Conservation (phyloP, 2,329 filamentous ascomycete genomes). For the Fusarium albosuccineum region DNA sequence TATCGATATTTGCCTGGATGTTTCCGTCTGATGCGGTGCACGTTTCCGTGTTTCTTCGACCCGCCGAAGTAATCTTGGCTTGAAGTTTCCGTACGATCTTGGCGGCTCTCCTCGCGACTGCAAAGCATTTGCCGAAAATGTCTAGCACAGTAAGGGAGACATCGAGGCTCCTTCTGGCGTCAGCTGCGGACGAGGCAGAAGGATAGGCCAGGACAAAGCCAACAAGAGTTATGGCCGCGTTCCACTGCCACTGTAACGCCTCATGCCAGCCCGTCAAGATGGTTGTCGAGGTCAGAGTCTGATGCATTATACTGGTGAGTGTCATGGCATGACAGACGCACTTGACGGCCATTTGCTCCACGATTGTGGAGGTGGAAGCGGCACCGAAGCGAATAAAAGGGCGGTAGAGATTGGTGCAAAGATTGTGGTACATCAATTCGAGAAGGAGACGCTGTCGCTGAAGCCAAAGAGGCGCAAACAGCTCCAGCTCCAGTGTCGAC, state of each 20-base stretch:
- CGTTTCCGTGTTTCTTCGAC: too few relatives aligned
- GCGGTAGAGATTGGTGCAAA: not conserved
- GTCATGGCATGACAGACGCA: not conserved
- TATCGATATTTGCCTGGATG: not conserved
- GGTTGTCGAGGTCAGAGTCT: not conserved
- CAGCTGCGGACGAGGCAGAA: not conserved
- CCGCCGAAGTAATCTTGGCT: not conserved
- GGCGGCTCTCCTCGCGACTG: not conserved
- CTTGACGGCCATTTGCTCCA: not conserved
- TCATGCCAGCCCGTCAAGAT: slow-evolving; percentile 2
- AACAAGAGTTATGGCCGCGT: not conserved
- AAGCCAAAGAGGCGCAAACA: not conserved
- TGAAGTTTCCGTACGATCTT: not conserved
- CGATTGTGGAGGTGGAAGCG: not conserved
- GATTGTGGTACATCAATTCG: not conserved
- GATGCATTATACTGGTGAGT: not conserved
- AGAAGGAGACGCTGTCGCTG: not conserved
- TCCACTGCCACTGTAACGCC: not conserved
- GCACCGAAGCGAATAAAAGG: not conserved
- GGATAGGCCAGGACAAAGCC: not conserved
- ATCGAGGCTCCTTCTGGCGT: not conserved
- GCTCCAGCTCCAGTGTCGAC: not conserved
- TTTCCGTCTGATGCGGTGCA: not conserved
- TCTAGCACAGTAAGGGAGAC: not conserved
- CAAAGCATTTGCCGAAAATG: not conserved